These are phyloP conservation scores for Capsella rubella DNA, from an alignment of 441 rosid species.

Conservation along the genomic window DNA sequence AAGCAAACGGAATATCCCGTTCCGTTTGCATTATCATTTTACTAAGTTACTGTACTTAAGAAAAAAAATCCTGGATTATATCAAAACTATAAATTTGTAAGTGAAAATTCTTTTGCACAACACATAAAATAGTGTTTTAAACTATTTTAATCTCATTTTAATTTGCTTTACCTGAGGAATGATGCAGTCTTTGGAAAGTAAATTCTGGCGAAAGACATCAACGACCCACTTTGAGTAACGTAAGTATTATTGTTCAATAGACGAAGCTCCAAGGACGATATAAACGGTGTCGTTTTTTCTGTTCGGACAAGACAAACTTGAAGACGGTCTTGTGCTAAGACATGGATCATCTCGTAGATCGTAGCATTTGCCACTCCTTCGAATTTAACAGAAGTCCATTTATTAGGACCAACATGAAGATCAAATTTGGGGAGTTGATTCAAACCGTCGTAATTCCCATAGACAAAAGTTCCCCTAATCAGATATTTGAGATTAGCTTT, in stretches of 20 bases:
- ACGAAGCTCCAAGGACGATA: constrained; percentile 46
- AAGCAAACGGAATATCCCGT: not conserved
- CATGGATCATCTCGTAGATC: constrained; percentile 40
- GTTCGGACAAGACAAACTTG: constrained; percentile 47
- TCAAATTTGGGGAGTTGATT: constrained; percentile 41
- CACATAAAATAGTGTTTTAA: not conserved
- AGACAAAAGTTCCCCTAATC: constrained; percentile 47
- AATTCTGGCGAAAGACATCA: constrained; percentile 16
- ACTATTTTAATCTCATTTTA: not conserved
- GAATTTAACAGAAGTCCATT: constrained; percentile 32
- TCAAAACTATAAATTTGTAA: not conserved
- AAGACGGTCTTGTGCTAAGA: constrained; percentile 23
- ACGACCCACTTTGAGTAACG: constrained; percentile 35
- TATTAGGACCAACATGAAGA: constrained; percentile 44
- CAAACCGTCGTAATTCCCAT: constrained; percentile 49
- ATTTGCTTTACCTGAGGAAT: constrained; percentile 37
- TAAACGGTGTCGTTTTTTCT: constrained; percentile 43
- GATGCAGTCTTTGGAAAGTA: constrained; percentile 30
- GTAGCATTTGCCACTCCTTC: constrained; percentile 30
- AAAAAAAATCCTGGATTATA: not conserved
- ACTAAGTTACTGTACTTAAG: not conserved
- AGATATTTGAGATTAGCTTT: constrained; percentile 35
- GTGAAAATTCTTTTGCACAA: not conserved
- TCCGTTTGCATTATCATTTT: not conserved
- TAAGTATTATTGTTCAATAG: constrained; percentile 27